Conservation (phyloP, 192 early-diverging fungal species). For the Borealophlyctis nickersoniae region DNA sequence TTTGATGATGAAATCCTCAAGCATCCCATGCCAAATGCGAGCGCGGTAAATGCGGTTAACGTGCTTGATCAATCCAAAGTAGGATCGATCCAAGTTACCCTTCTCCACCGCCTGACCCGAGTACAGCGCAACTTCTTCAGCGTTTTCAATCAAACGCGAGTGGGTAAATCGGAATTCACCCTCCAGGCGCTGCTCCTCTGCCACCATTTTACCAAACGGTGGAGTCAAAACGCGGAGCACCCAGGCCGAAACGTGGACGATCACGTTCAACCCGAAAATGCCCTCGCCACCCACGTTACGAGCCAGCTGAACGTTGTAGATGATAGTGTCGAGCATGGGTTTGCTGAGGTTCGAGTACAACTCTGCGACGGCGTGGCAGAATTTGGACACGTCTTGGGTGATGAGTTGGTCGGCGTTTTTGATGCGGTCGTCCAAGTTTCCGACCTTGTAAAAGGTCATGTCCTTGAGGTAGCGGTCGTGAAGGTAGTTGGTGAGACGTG, state of each 20-base stretch:
- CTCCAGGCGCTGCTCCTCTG: constrained; percentile 82
- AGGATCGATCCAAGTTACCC: constrained; percentile 43
- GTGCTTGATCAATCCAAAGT: constrained; percentile 46
- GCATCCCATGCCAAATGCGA: constrained; percentile 56
- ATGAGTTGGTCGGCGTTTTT: constrained; percentile 83
- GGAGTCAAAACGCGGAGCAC: constrained; percentile 84
- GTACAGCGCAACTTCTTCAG: constrained; percentile 94
- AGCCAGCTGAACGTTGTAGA: constrained; percentile 88
- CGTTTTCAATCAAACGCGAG: constrained; percentile 90
- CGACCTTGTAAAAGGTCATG: constrained; percentile 92
- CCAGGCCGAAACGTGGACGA: constrained; percentile 74
- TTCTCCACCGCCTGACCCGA: constrained; percentile 83
- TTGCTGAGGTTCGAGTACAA: constrained; percentile 92
- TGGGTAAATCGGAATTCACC: constrained; percentile 96
- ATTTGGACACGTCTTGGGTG: constrained; percentile 87
- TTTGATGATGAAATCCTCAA: constrained; percentile 92
- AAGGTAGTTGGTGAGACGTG: constrained; percentile 76
- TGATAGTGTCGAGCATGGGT: constrained; percentile 87
- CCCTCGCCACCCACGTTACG: constrained; percentile 82
- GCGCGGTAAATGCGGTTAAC: constrained; percentile 54
- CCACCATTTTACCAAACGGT: constrained; percentile 94
- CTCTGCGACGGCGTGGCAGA: constrained; percentile 79
- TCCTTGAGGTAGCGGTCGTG: constrained; percentile 81
- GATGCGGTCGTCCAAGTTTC: constrained; percentile 91
- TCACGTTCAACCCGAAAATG: constrained; percentile 74